A percentile compares a stretch with the other conserved stretches of the same genome.
Conservation (phyloP, 2,329 filamentous ascomycete species). For the Trichoderma asperellum region DNA sequence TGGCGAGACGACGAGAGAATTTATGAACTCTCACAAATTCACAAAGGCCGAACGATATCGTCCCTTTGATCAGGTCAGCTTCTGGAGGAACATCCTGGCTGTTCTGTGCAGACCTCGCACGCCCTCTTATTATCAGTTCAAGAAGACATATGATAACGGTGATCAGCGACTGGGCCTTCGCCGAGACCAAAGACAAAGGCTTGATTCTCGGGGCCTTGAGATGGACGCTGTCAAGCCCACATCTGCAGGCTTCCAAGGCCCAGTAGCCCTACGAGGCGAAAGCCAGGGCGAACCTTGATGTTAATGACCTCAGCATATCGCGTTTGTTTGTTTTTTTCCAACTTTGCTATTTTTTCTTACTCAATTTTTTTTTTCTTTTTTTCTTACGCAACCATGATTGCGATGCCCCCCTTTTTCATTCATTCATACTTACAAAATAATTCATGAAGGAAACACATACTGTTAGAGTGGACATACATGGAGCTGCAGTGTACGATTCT, state of each 20-base stretch:
- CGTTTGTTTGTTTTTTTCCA: background rate
- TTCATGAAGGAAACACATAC: conserved; percentile 22
- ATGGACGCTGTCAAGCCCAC: conserved; percentile 67
- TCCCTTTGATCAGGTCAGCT: conserved; percentile 79
- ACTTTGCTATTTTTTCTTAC: background rate
- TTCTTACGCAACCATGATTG: background rate
- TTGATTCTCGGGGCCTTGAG: conserved; percentile 64
- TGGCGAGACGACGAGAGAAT: conserved; percentile 94
- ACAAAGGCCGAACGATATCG: conserved; percentile 87
- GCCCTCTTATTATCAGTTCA: conserved; percentile 89
- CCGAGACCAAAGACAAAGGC: conserved; percentile 47
- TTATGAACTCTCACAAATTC: conserved; percentile 95
- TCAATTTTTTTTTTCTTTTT: background rate
- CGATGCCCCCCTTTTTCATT: background rate
- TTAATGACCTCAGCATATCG: conserved; percentile 24
- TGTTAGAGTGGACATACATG: conserved; percentile 15
- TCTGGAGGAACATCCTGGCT: conserved; percentile 76
- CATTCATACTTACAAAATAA: background rate
- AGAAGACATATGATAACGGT: conserved; percentile 72
- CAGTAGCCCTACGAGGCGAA: conserved; percentile 50
- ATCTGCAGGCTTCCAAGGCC: conserved; percentile 55
- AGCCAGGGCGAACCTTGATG: conserved; percentile 31
- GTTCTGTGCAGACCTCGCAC: conserved; percentile 83
- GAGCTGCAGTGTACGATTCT: conserved; percentile 26
- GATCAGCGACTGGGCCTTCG: conserved; percentile 78